phyloP scores from a whole-genome alignment of 768 basidiomycete genomes.

The Hericium rajendrae region DNA sequence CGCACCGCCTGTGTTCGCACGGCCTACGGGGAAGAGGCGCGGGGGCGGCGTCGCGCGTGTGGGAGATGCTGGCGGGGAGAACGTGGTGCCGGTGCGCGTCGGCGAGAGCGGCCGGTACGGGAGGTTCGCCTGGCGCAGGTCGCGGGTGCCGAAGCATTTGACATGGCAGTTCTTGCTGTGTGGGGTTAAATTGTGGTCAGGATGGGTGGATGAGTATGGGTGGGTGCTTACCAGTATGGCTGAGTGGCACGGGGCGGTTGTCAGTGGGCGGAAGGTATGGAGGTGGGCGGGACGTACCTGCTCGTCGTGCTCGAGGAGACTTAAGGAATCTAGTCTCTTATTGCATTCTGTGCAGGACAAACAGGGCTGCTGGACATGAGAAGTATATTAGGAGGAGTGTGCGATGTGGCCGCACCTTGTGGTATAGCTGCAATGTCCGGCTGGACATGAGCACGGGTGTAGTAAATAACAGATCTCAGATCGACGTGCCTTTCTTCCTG shows the following conservation, averaged over 20 bases:
- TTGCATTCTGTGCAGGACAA: slow-evolving; percentile 67
- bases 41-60: slow-evolving; percentile 18
- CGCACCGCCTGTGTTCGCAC: slow-evolving; percentile 18
- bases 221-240: slow-evolving; percentile 36
- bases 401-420: slow-evolving; percentile 42
- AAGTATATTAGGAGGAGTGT: no score
- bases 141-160: slow-evolving; percentile 69
- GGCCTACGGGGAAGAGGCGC: slow-evolving; percentile 12
- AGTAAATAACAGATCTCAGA: no score
- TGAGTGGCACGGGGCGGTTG: slow-evolving; percentile 7
- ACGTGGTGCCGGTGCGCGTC: slow-evolving; percentile 1
- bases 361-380: slow-evolving; percentile 46
- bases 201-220: background rate
- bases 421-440: slow-evolving; percentile 47
- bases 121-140: slow-evolving; percentile 64
- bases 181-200: slow-evolving; percentile 2
- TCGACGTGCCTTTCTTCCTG: slow-evolving; percentile 69
- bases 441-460: no score
- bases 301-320: slow-evolving; percentile 75
- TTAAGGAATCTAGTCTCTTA: slow-evolving; percentile 69
- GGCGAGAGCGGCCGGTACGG: slow-evolving; percentile 33
- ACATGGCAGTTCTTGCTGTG: slow-evolving; percentile 74
- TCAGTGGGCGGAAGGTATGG: slow-evolving; percentile 3
- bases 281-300: slow-evolving; percentile 35
- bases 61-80: slow-evolving; percentile 16